These are phyloP conservation scores for Wickerhamiella lipophila DNA, from an alignment of 805 yeast genomes.

Conservation along the genomic window DNA sequence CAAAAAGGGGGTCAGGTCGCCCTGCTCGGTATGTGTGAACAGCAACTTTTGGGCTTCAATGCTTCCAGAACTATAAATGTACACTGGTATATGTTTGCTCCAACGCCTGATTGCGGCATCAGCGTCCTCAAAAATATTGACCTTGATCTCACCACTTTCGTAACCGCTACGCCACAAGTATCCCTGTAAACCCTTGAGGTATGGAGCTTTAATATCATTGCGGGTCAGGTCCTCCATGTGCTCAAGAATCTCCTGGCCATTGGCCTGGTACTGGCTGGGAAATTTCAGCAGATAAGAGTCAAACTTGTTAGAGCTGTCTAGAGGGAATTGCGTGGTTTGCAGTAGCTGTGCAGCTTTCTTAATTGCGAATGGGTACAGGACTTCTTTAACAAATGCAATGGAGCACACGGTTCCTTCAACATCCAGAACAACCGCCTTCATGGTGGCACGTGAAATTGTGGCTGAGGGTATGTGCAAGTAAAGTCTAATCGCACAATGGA, in stretches of 20 bases:
- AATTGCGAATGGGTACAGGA: slow-evolving; percentile 59
- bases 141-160: slow-evolving; percentile 55
- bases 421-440: slow-evolving; percentile 38
- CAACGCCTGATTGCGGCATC: slow-evolving; percentile 40
- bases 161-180: slow-evolving; percentile 73
- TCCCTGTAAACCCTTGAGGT: slow-evolving; percentile 71
- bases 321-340: slow-evolving; percentile 22
- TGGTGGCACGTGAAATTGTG: background rate
- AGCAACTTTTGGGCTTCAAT: slow-evolving; percentile 74
- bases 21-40: slow-evolving; percentile 44
- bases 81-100: slow-evolving; percentile 30
- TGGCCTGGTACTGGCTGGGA: slow-evolving; percentile 29
- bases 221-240: slow-evolving; percentile 49
- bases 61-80: slow-evolving; percentile 82
- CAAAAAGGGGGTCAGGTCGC: slow-evolving; percentile 36
- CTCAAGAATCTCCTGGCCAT: slow-evolving; percentile 28
- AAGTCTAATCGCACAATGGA: too few relatives aligned
- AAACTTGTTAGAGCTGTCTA: slow-evolving; percentile 20
- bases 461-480: background rate
- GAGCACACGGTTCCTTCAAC: slow-evolving; percentile 94
- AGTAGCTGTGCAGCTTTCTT: slow-evolving; percentile 21
- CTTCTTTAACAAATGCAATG: slow-evolving; percentile 73
- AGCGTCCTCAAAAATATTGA: slow-evolving; percentile 70
- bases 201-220: slow-evolving; percentile 64
- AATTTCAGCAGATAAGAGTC: slow-evolving; percentile 33